Percentiles rank a stretch among this genome's conserved stretches.
Conservation (phyloP, 2,329 filamentous ascomycete genomes). For the Colletotrichum plurivorum region DNA sequence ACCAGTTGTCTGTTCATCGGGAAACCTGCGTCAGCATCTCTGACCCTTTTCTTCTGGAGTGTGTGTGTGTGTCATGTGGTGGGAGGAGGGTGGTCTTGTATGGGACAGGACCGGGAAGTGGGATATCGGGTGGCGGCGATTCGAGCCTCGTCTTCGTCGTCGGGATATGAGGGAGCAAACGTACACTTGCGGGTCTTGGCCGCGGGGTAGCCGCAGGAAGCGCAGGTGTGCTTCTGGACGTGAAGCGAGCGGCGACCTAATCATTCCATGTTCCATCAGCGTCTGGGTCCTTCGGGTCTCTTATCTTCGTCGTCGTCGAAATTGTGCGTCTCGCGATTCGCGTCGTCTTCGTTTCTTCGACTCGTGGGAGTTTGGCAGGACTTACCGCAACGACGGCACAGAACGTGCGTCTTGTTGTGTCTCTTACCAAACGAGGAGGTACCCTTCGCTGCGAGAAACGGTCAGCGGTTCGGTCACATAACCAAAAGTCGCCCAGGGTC, state of each 20-base stretch:
- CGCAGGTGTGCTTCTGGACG: conserved; percentile 99
- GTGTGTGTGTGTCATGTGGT: neutral
- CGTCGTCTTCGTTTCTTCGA: conserved; percentile 1
- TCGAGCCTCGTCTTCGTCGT: conserved; percentile 20
- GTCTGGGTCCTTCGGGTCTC: neutral
- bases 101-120: neutral
- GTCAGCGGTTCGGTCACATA: conserved; percentile 43
- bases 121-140: neutral
- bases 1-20: conserved; percentile 88
- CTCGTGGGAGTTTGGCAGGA: conserved; percentile 51
- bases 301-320: conserved; percentile 20
- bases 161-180: conserved; percentile 57
- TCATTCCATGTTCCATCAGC: conserved; percentile 4
- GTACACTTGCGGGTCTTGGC: conserved; percentile 99
- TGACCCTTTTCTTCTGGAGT: neutral
- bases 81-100: neutral
- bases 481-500: conserved; percentile 42
- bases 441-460: conserved; percentile 65
- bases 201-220: conserved; percentile 94
- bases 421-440: conserved; percentile 73
- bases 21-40: conserved; percentile 30
- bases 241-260: conserved; percentile 95
- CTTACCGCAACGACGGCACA: conserved; percentile 98
- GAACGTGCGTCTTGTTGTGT: conserved; percentile 98
- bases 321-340: conserved; percentile 7